Evolutionary conservation across 2,329 filamentous ascomycete species (phyloP), one percentile per base, ranked within the genome.

Genomic region (Aspergillus pseudotamarii): DNA sequence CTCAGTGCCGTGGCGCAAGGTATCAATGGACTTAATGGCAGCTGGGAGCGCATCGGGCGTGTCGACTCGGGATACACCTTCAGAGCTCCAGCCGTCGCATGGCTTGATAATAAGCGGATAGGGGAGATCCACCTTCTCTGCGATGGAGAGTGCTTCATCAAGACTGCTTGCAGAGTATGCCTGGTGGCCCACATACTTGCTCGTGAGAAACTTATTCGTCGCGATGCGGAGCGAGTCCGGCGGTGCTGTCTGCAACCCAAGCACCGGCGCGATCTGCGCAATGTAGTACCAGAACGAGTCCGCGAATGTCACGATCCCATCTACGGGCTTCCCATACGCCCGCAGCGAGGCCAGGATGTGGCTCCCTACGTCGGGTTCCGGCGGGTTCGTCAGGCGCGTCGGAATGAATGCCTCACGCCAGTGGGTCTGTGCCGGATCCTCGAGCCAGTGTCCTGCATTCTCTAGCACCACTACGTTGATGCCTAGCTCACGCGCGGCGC

Each of bases 61-160:
- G 4, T 56, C 28, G 1, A 36, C 59, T 10, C 51, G 38, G 5
- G 10, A 36, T 16, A 60, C 59, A 21, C 59, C 50, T n/a, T 56
- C 36, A 0, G 59, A 63, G 19, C 21, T n/a, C 38, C 23, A 63
- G 19, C 57, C 61, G 6, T n/a, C 14, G 6, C 38, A 57, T 2
- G 61, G 61, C 23, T 63, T 63, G 16, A 60, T 9, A 16, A 63
- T 63, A 0, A 63, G 21, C 1, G 61, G 61, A 19, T 41, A 63
- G 1, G n/a, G 16, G 6, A 60, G 2, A 12, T n/a, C n/a, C 3
- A 2, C 6, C 8, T 30, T 28, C n/a, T 46, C 5, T 9, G 28
- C n/a, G 14, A 48, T 21, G 1, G 10, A 11, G 1, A 34, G 14
- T 2, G 38, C 50, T 11, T 60, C 51, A 0, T 46, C 59, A 6